Conservation (phyloP, 2,329 filamentous ascomycete genomes). For the Exophiala oligosperma region DNA sequence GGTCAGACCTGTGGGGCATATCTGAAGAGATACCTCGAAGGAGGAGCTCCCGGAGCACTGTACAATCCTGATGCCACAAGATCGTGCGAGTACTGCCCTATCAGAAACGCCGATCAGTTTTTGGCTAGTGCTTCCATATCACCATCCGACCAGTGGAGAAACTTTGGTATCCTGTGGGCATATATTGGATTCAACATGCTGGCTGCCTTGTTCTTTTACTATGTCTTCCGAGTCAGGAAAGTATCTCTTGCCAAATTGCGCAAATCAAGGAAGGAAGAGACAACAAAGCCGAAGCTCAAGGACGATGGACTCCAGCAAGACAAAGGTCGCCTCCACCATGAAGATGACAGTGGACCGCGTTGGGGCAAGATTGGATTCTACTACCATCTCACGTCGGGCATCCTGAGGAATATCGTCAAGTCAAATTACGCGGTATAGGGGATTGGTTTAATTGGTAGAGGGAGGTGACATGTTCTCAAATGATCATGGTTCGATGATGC, state of each 20-base stretch:
- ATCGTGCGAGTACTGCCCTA: slow-evolving; percentile 59
- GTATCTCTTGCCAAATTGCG: slow-evolving; percentile 4
- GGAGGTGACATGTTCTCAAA: neutral
- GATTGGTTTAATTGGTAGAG: neutral
- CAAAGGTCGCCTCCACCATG: neutral
- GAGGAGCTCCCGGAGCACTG: slow-evolving; percentile 53
- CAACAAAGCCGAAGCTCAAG: slow-evolving; percentile 36
- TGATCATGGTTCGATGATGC: too few relatives aligned
- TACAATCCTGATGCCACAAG: slow-evolving; percentile 59
- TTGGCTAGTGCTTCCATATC: slow-evolving; percentile 47
- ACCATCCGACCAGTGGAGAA: slow-evolving; percentile 65
- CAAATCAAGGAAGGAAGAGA: slow-evolving; percentile 43
- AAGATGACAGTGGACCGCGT: neutral
- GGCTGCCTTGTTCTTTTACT: slow-evolving; percentile 58
- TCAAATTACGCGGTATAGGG: neutral
- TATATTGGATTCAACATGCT: slow-evolving; percentile 62
- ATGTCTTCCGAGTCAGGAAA: slow-evolving; percentile 38
- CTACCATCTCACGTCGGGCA: slow-evolving; percentile 2
- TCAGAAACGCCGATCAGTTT: slow-evolving; percentile 41
- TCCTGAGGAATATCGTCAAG: slow-evolving; percentile 4
- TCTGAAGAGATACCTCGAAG: slow-evolving; percentile 47
- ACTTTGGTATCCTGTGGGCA: slow-evolving; percentile 64
- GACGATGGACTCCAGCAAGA: neutral
- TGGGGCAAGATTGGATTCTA: slow-evolving; percentile 7
- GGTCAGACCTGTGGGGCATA: slow-evolving; percentile 60